These are phyloP conservation scores for Osmanthus fragrans DNA, from an alignment of 257 asterid species.

Conservation along the genomic window DNA sequence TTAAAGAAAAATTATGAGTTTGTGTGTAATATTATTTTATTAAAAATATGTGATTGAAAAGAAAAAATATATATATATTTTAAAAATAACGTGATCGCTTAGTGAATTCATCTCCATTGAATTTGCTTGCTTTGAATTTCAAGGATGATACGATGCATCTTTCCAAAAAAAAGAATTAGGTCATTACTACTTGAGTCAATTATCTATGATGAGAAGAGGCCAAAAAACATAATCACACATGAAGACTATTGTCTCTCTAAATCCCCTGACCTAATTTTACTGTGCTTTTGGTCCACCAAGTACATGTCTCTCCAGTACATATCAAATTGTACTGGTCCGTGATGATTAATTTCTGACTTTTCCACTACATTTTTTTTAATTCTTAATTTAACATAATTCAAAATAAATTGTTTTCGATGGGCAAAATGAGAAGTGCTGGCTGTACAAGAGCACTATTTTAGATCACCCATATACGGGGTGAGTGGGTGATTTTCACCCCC, in stretches of 20 bases:
- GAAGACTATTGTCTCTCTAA: slow-evolving; percentile 20
- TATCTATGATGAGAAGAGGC: slow-evolving; percentile 22
- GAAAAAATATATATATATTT: no score
- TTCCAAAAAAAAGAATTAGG: not conserved
- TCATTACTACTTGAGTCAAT: slow-evolving; percentile 6
- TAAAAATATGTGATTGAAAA: no score
- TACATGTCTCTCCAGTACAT: slow-evolving; percentile 24
- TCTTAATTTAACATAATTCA: not conserved
- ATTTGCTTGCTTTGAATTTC: not conserved
- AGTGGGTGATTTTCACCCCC: no score
- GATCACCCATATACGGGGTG: no score
- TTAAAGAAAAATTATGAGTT: no score
- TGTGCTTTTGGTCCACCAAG: slow-evolving; percentile 30
- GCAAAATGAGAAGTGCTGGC: no score
- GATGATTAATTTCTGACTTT: not conserved
- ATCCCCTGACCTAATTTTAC: slow-evolving; percentile 42
- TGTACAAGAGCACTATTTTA: no score
- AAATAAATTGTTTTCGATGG: no score
- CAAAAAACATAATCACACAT: slow-evolving; percentile 26
- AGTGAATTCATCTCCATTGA: no score
- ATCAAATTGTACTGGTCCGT: slow-evolving; percentile 28
- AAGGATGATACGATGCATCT: not conserved
- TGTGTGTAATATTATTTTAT: no score
- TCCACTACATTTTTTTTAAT: not conserved
- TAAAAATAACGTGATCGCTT: no score